Base-by-base conservation (phyloP, 306 rosid genomes). In the Clitoria ternatea region DNA sequence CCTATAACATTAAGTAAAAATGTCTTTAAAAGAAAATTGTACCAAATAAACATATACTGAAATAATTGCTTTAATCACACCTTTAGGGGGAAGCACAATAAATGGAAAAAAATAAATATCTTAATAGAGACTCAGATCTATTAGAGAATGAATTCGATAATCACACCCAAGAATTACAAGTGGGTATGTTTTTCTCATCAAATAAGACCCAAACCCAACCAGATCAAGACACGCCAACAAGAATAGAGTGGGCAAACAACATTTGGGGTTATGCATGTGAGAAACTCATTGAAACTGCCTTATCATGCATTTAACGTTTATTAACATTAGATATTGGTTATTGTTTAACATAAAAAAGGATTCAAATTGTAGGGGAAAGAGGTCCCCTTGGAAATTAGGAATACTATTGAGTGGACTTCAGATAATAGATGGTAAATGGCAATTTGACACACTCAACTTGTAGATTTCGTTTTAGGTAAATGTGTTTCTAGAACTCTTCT, bases 121-220 rank as follows among this genome's bases (percentile, higher is more conserved):
- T 85, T 87, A 82, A 73, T 79, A 79, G 76, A 82, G 79, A 47
- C 78, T 49, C 68, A 84, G 97, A 90, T 90, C 89, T 73, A 75
- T 70, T 17, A 15, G 66, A 42, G 43, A 66, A 84, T 18, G 62
- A 77, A 76, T 43, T 75, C 36, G 44, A 62, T 55, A 69, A 77
- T 52, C 55, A 83, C 59, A 57, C 24, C 67, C 39, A 73, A 77
- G 30, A 52, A 79, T 19, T 27, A 32, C 64, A 81, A 70, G 66
- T 69, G 89, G 84, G 75, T 56, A 48, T 33, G 47, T 66, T 32
- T 77, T 68, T 72, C 36, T 79, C 82, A 74, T 70, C 55, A 72
- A 65, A 71, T 24, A 15, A 61, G 73, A 35, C 78, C 72, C 80
- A 75, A 85, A 85, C 36, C 74, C 71, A 76, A 72, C 70, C 70